These are phyloP conservation scores for Exophiala sp. DNA, from an alignment of 2,329 filamentous ascomycete species.

Conservation along the genomic window DNA sequence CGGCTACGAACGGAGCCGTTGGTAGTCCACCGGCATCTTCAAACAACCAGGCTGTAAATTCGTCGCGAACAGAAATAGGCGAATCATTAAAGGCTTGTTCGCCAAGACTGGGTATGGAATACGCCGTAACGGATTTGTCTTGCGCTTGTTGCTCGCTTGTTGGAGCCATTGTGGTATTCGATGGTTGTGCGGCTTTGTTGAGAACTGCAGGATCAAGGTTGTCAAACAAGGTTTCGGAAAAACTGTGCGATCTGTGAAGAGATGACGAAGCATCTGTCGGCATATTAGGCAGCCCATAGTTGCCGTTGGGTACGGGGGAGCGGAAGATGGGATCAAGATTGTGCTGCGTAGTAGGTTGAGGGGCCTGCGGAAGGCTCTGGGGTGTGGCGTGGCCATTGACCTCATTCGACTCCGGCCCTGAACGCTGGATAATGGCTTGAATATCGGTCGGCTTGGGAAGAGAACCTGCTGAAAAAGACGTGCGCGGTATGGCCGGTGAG, in stretches of 20 bases:
- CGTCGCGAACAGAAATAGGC: conserved; percentile 75
- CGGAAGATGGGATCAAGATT: conserved; percentile 4
- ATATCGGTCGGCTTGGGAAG: conserved; percentile 9
- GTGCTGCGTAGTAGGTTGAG: neutral
- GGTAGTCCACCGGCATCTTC: conserved; percentile 56
- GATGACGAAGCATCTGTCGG: conserved; percentile 6
- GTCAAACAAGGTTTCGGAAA: conserved; percentile 29
- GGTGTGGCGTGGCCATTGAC: conserved; percentile 30
- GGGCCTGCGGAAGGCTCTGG: neutral
- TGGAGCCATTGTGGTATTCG: conserved; percentile 4
- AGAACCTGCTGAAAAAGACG: conserved; percentile 14
- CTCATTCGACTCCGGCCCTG: conserved; percentile 11
- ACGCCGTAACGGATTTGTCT: conserved; percentile 46
- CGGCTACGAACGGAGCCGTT: conserved; percentile 47
- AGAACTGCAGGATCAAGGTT: conserved; percentile 28
- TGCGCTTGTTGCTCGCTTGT: conserved; percentile 32
- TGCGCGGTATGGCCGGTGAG: conserved; percentile 4
- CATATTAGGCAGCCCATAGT: conserved; percentile 16
- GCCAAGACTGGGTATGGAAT: conserved; percentile 40
- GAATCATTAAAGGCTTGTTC: conserved; percentile 23
- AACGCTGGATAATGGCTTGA: conserved; percentile 10
- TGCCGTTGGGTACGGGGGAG: neutral
- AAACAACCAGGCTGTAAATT: conserved; percentile 80
- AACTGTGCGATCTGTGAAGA: conserved; percentile 26
- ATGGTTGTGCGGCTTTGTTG: conserved; percentile 20